Conservation (phyloP, 306 rosid genomes). For the Adenanthera pavonina region DNA sequence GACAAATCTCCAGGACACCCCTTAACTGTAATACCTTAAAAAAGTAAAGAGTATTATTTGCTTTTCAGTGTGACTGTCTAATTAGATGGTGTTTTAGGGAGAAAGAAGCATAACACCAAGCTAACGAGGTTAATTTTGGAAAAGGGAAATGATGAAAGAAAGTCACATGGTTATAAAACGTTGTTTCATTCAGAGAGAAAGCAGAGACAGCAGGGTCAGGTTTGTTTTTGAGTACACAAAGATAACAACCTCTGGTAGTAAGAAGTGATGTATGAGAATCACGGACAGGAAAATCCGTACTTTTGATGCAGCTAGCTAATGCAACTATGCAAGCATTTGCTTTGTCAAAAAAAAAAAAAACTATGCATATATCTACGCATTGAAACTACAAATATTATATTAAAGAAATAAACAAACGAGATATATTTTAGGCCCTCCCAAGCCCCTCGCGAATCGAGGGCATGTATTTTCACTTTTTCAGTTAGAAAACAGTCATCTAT, state of each 20-base stretch:
- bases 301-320: constrained; percentile 30
- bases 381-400: constrained; percentile 26
- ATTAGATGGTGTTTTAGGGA: constrained; percentile 1
- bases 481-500: constrained; percentile 59
- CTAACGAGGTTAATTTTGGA: constrained; percentile 42
- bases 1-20: neutral
- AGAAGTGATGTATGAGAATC: constrained; percentile 57
- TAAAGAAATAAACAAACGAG: neutral
- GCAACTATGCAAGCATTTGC: constrained; percentile 1
- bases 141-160: constrained; percentile 9
- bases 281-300: constrained; percentile 62
- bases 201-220: constrained; percentile 41
- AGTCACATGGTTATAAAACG: constrained; percentile 53
- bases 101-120: constrained; percentile 14
- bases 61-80: neutral
- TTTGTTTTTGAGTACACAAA: constrained; percentile 73
- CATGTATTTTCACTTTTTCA: constrained; percentile 58
- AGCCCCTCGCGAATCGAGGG: constrained; percentile 80
- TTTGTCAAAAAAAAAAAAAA: neutral
- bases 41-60: neutral
- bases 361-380: neutral
- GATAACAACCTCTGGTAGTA: constrained; percentile 83
- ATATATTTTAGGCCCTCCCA: constrained; percentile 21
- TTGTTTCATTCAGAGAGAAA: constrained; percentile 28
- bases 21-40: neutral